Evolutionary conservation across 1,284 basidiomycete genomes (phyloP), one percentile per base, ranked within the genome.

Genomic region (Xerocomus nothofagi): DNA sequence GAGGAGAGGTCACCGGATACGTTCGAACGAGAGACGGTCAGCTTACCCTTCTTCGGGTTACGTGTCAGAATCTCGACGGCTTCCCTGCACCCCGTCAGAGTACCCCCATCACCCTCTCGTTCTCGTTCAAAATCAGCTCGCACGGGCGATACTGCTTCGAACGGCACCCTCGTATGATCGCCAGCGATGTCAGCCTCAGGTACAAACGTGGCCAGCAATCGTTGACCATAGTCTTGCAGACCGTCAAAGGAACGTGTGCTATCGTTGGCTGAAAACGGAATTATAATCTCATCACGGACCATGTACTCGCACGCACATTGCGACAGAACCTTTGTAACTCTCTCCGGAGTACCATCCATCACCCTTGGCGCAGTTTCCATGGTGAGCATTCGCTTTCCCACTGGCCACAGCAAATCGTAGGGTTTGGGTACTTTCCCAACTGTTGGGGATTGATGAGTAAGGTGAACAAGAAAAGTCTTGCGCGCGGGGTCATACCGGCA

Each of bases 61-160:
- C 93, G 74, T 14, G 92, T 93, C 37, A 96, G 72, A 39, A 96
- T 84, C 71, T 97, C 93, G 1, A 98, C 91, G 0, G 92, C 92
- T 60, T 94, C 88, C 48, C 91, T 78, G 67, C 93, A 97, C 0
- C 87, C 86, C 4, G 78, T 80, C 53, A 82, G 65, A 15, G 71
- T 76, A 4, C 78, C 65, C 64, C 73, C 68, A 11, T 64, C 65
- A 65, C 72, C 68, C 57, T 64, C 71, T 67, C 69, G 55, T 49
- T 68, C 63, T 20, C 47, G 71, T 56, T 78, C 71, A 41, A 51
- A 50, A 17, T 56, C 56, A 33, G 50, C 55, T 21, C 58, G 57
- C 40, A 54, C 37, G 3, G 59, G 57, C 9, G 57, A 48, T 23
- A 65, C 59, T n/a, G 62, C 56, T 39, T 68, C 69, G 0, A 58